A percentile compares a stretch with the other conserved stretches of the same genome.
These are phyloP conservation scores for Alternaria alternata DNA, from an alignment of 2,329 filamentous ascomycete species.

Conservation along the genomic window DNA sequence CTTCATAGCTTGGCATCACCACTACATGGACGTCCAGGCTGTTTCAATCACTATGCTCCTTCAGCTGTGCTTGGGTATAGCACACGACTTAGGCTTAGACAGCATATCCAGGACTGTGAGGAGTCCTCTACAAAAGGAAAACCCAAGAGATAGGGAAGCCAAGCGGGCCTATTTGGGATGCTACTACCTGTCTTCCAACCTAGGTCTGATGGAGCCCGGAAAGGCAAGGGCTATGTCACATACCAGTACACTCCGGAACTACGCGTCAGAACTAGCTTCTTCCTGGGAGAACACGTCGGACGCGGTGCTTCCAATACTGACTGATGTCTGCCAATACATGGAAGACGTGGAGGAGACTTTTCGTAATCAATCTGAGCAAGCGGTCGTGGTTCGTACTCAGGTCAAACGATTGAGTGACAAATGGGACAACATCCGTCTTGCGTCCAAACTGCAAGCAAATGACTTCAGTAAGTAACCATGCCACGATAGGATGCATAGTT, in stretches of 20 bases:
- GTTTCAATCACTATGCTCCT: constrained; percentile 46
- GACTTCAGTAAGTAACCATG: constrained; percentile 39
- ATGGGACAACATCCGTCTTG: constrained; percentile 42
- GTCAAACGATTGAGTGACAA: constrained; percentile 45
- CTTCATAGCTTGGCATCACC: constrained; percentile 50
- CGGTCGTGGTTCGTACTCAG: constrained; percentile 42
- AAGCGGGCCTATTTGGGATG: constrained; percentile 49
- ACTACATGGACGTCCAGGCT: constrained; percentile 47
- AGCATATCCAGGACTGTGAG: constrained; percentile 28
- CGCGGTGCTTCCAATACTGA: constrained; percentile 37
- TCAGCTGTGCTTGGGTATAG: constrained; percentile 45
- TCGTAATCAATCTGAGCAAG: constrained; percentile 34
- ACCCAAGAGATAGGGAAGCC: constrained; percentile 38
- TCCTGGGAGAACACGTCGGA: constrained; percentile 44
- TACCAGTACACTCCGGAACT: constrained; percentile 38
- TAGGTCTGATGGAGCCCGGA: constrained; percentile 36
- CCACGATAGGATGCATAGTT: background rate
- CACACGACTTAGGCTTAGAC: constrained; percentile 43
- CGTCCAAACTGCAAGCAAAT: constrained; percentile 39
- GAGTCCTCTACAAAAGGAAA: constrained; percentile 31
- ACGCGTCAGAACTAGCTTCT: constrained; percentile 43
- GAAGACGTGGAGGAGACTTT: constrained; percentile 50
- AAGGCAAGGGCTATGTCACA: constrained; percentile 37
- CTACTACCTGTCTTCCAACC: constrained; percentile 44
- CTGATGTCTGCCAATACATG: constrained; percentile 46